Evolutionary conservation across 192 early-diverging fungal species (phyloP), one percentile per base, ranked within the genome.

Genomic region (Linnemannia zychae): DNA sequence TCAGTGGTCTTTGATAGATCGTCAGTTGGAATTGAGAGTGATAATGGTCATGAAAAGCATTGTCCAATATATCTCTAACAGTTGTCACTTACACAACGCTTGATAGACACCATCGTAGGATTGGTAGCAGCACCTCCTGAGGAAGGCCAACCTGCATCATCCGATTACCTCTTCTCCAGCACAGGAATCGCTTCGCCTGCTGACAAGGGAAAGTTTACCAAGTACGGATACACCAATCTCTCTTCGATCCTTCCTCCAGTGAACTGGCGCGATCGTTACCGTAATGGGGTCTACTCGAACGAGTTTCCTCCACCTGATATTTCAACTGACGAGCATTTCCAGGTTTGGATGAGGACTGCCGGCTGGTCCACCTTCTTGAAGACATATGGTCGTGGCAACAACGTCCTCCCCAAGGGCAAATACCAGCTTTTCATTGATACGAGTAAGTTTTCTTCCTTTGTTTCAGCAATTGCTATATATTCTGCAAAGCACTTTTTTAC

Each of bases 271-370:
- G 74, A 28, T 13, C 88, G 91, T 12, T 98, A 91, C 75, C 93
- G 94, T 7, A 74, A 84, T 57, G 90, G 89, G 9, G 79, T 86
- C 33, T 89, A 91, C 65, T 76, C 77, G 24, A 74, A 77, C 15
- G 83, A 84, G 57, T 93, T 94, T 85, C 89, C 93, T 48, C 95
- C 91, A 34, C 95, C 96, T 0, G 89, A 97, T 73, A 87, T 97
- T 48, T 71, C 87, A 1, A 77, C 67, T 17, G 89, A 94, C 88
- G 94, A 98, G 90, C 91, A 93, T 34, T 94, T 99, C 78, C 94
- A 97, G 87, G 97, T 99, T 34, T 99, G 98, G 98, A 97, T 98
- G 96, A 92, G 97, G 38, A 96, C 96, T 1, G 96, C 98, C 7
- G 98, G 96, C 0, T 91, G 98, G 74, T 97, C 97, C 16, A 96